Conservation (phyloP, 805 yeast species). For the Candida hungchunana region DNA sequence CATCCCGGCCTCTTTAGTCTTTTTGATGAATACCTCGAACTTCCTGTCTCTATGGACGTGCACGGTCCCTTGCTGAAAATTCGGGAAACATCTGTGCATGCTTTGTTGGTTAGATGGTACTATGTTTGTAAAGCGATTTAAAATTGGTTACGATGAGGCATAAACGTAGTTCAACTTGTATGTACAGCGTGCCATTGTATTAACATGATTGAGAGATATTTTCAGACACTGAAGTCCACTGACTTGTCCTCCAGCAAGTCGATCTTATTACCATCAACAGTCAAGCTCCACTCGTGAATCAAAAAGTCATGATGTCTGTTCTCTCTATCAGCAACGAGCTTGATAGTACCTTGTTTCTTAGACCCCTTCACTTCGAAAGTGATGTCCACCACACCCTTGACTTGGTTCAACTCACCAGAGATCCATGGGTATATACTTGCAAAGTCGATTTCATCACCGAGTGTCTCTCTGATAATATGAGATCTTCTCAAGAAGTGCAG, state of each 20-base stretch:
- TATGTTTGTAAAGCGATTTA: too few species aligned
- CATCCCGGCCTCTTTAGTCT: too few species aligned
- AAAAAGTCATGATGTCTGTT: constrained; percentile 52
- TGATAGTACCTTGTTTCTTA: constrained; percentile 49
- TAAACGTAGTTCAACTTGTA: too few species aligned
- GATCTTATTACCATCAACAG: constrained; percentile 40
- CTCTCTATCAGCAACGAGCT: constrained; percentile 67
- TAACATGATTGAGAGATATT: too few species aligned
- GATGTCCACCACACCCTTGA: constrained; percentile 75
- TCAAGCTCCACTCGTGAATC: constrained; percentile 60
- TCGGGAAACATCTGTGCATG: too few species aligned
- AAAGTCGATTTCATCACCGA: constrained; percentile 77
- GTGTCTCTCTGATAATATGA: constrained; percentile 48
- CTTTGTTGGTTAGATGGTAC: too few species aligned
- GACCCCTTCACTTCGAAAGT: constrained; percentile 68
- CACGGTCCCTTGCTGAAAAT: too few species aligned
- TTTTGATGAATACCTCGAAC: too few species aligned
- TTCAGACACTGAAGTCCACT: constrained; percentile 28
- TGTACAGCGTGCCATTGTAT: too few species aligned
- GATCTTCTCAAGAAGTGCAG: constrained; percentile 82
- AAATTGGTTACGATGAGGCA: too few species aligned
- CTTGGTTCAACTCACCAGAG: constrained; percentile 77
- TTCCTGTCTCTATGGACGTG: too few species aligned
- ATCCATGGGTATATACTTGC: constrained; percentile 85
- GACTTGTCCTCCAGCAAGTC: constrained; percentile 48